phyloP scores from a whole-genome alignment of 108 stramenopile species.

The Nitzschia palea region DNA sequence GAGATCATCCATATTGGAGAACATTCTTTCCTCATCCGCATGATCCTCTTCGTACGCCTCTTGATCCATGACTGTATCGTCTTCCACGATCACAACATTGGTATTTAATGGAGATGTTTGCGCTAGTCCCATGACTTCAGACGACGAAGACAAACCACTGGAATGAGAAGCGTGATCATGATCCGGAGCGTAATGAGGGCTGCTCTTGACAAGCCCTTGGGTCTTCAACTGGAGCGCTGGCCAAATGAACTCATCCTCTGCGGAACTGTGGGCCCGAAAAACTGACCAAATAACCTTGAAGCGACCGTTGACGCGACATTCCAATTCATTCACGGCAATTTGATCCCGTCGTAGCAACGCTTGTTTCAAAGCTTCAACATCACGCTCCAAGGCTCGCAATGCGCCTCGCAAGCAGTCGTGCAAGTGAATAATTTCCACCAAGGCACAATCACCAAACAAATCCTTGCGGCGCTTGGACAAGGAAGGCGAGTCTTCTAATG shows the following conservation, averaged over 20 bases:
- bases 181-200: constrained; percentile 21
- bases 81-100: constrained; percentile 3
- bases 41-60: constrained; percentile 94
- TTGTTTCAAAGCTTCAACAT: constrained; percentile 56
- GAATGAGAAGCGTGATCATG: background rate
- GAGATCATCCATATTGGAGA: constrained; percentile 68
- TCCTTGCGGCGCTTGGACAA: constrained; percentile 28
- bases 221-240: constrained; percentile 84
- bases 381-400: constrained; percentile 58
- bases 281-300: constrained; percentile 94
- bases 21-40: constrained; percentile 90
- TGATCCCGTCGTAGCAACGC: constrained; percentile 12
- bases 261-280: constrained; percentile 92
- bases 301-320: constrained; percentile 70
- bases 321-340: constrained; percentile 38
- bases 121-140: background rate
- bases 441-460: constrained; percentile 81
- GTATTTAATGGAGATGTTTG: background rate
- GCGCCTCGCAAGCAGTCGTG: constrained; percentile 90
- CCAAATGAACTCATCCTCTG: constrained; percentile 97
- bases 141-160: background rate
- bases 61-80: constrained; percentile 61
- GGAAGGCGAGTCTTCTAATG: background rate
- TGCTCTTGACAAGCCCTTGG: constrained; percentile 41
- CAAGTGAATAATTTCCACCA: constrained; percentile 87